Evolutionary conservation across 2,329 filamentous ascomycete genomes (phyloP).

Genomic region (Colletotrichum musicola): DNA sequence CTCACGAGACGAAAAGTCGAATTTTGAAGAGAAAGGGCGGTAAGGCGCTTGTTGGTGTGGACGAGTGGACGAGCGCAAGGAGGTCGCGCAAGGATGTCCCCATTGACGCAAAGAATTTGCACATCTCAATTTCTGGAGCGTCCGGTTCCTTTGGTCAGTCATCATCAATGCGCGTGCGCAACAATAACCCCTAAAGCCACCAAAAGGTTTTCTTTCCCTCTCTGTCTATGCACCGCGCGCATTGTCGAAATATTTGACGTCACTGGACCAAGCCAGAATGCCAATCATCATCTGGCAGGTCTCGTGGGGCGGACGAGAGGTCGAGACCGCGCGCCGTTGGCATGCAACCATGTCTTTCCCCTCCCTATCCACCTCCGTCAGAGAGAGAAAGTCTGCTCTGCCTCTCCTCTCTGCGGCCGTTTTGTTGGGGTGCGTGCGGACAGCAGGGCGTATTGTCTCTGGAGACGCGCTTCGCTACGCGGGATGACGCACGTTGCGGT

Average conservation of each 20-base stretch:
- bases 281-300: constrained; percentile 34
- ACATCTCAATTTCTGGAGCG: constrained; percentile 34
- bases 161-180: constrained; percentile 27
- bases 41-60: constrained; percentile 8
- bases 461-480: constrained; percentile 17
- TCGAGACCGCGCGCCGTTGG: not conserved
- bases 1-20: not conserved
- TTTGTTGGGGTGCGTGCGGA: constrained; percentile 8
- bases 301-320: constrained; percentile 9
- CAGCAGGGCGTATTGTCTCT: constrained; percentile 7
- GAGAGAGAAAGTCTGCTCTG: not conserved
- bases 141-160: constrained; percentile 1
- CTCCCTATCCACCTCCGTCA: not conserved
- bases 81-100: constrained; percentile 1
- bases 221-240: not conserved
- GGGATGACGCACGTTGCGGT: constrained; percentile 34
- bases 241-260: constrained; percentile 25
- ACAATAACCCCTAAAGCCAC: constrained; percentile 26
- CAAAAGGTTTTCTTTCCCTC: constrained; percentile 16
- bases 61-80: too few relatives aligned
- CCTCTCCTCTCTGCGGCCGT: not conserved
- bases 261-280: constrained; percentile 22
- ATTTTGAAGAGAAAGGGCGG: not conserved
- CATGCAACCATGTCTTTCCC: not conserved
- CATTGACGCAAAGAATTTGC: constrained; percentile 31